Evolutionary conservation across 805 yeast genomes (phyloP).

Genomic region (Brettanomyces nanus): DNA sequence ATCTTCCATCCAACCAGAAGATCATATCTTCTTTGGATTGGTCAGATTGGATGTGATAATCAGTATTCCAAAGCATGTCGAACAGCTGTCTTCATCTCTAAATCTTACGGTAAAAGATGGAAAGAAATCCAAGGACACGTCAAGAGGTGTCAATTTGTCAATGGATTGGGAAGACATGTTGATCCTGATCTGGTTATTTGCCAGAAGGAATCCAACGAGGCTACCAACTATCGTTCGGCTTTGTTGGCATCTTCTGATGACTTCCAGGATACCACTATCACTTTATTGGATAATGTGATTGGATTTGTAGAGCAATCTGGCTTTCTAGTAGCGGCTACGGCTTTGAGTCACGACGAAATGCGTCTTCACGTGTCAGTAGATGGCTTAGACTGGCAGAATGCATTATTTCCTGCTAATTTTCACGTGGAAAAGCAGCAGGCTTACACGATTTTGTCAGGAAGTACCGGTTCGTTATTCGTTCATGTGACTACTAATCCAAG

Average conservation of each 20-base stretch:
- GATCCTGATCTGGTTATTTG: constrained; percentile 54
- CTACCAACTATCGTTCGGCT: constrained; percentile 24
- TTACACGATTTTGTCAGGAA: constrained; percentile 69
- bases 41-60: constrained; percentile 52
- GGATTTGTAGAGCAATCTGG: constrained; percentile 68
- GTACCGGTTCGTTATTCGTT: constrained; percentile 59
- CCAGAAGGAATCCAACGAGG: constrained; percentile 34
- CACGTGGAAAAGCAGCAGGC: constrained; percentile 52
- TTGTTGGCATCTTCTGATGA: constrained; percentile 43
- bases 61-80: constrained; percentile 40
- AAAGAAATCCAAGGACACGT: constrained; percentile 44
- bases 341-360: constrained; percentile 39
- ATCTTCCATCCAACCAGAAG: constrained; percentile 57
- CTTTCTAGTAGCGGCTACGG: constrained; percentile 63
- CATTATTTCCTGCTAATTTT: constrained; percentile 63
- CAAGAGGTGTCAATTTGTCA: constrained; percentile 57
- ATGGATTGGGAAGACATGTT: constrained; percentile 35
- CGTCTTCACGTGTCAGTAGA: constrained; percentile 66
- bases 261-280: constrained; percentile 30
- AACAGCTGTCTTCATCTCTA: constrained; percentile 50
- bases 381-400: constrained; percentile 65
- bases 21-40: constrained; percentile 60
- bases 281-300: constrained; percentile 44
- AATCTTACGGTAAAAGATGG: constrained; percentile 63
- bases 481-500: constrained; percentile 63